Conservation (phyloP, 2,329 filamentous ascomycete species). For the Chrysosporium keratinophilum region DNA sequence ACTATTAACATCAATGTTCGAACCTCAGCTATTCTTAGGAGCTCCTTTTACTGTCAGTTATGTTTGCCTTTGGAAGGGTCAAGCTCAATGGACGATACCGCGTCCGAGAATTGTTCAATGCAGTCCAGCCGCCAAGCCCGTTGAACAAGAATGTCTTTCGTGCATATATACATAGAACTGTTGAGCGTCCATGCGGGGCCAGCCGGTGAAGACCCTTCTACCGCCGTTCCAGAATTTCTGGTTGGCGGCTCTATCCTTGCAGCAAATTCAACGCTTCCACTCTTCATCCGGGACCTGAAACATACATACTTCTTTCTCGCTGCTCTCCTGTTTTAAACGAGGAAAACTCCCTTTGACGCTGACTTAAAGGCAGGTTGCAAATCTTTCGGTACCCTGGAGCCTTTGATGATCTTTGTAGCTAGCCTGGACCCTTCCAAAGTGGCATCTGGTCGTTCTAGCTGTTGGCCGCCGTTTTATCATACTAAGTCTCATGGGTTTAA, state of each 20-base stretch:
- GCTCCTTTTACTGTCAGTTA: neutral
- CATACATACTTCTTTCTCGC: neutral
- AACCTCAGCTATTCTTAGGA: neutral
- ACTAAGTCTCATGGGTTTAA: neutral
- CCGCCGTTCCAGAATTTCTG: slow-evolving; percentile 14
- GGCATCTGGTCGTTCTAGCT: neutral
- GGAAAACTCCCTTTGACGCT: neutral
- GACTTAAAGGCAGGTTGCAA: neutral
- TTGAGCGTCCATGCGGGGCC: neutral
- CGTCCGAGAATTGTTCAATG: neutral
- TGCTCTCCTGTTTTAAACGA: neutral
- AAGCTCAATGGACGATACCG: neutral
- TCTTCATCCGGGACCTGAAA: slow-evolving; percentile 3
- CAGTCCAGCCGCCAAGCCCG: neutral
- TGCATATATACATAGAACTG: neutral
- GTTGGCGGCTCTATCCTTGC: slow-evolving; percentile 2
- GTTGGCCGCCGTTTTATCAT: neutral
- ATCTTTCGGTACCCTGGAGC: neutral
- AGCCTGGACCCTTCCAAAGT: neutral
- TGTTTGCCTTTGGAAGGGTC: neutral
- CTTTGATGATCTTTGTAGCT: neutral
- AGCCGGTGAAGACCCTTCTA: slow-evolving; percentile 10
- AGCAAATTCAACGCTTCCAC: neutral
- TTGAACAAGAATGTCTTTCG: slow-evolving; percentile 1
- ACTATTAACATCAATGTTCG: neutral